These are phyloP conservation scores for Amborella trichopoda DNA, from an alignment of 164 flowering plant genomes.

Conservation along the genomic window DNA sequence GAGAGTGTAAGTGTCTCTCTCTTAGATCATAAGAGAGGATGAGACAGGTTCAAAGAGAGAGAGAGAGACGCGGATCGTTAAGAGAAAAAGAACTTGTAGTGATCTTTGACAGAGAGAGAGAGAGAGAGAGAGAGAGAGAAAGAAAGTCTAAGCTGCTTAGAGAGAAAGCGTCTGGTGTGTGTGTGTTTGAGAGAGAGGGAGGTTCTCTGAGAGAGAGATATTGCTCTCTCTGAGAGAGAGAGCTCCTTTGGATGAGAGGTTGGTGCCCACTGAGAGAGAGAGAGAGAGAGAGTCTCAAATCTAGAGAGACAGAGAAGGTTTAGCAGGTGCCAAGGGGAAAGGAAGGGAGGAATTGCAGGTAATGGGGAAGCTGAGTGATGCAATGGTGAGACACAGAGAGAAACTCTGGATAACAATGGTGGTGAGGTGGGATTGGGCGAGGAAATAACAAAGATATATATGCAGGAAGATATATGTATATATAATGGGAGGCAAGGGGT, in stretches of 20 bases:
- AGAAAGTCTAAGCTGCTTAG: neutral
- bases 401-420: constrained; percentile 10
- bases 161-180: neutral
- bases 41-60: constrained; percentile 1
- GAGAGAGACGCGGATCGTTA: neutral
- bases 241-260: no score
- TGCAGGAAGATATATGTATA: constrained; percentile 11
- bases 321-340: neutral
- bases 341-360: constrained; percentile 6
- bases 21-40: neutral
- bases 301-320: neutral
- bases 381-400: neutral
- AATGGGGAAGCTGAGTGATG: no score
- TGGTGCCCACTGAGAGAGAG: no score
- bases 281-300: no score
- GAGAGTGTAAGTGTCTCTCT: neutral
- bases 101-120: neutral
- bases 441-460: neutral
- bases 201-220: no score
- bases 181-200: no score
- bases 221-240: no score
- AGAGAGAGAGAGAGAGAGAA: neutral
- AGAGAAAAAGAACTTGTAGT: neutral
- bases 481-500: constrained; percentile 21
- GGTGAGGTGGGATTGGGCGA: constrained; percentile 7